Evolutionary conservation across 1,284 basidiomycete genomes (phyloP).

Genomic region (Naganishia liquefaciens): DNA sequence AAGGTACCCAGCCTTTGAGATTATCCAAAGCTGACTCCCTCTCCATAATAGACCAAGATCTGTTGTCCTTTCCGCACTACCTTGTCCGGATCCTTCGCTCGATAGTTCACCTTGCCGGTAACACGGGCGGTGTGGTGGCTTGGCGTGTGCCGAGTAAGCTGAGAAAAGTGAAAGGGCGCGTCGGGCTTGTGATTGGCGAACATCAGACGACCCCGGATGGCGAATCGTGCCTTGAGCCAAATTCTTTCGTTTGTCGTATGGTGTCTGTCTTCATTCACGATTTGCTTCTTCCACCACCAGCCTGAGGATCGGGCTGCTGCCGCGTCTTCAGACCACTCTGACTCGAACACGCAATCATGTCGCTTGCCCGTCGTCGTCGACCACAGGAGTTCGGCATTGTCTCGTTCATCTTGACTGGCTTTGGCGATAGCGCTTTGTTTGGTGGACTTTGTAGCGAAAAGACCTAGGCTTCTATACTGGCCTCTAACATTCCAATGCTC

Average conservation of each 20-base stretch:
- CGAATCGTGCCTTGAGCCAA: conserved; percentile 14
- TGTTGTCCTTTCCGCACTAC: no score
- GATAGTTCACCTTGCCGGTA: no score
- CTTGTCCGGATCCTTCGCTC: no score
- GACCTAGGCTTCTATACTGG: conserved; percentile 4
- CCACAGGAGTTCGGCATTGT: conserved; percentile 9
- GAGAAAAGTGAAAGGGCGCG: conserved; percentile 3
- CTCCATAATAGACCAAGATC: no score
- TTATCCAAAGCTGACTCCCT: no score
- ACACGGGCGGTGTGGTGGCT: no score
- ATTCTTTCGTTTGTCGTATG: conserved; percentile 10
- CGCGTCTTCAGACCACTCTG: conserved; percentile 17
- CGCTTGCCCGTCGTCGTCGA: conserved; percentile 4
- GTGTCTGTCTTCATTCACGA: conserved; percentile 5
- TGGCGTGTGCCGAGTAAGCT: no score
- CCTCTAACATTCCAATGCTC: neutral
- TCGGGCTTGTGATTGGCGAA: conserved; percentile 11
- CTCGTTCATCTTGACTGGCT: conserved; percentile 1
- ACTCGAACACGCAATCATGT: conserved; percentile 16
- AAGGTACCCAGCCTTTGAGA: no score
- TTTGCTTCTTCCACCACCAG: conserved; percentile 5
- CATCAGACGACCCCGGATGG: conserved; percentile 16
- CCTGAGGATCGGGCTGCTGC: conserved; percentile 13
- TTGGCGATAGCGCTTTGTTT: conserved; percentile 1
- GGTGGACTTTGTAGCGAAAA: conserved; percentile 4